Conservation (phyloP, 768 basidiomycete species). For the Lactifluus volemus region DNA sequence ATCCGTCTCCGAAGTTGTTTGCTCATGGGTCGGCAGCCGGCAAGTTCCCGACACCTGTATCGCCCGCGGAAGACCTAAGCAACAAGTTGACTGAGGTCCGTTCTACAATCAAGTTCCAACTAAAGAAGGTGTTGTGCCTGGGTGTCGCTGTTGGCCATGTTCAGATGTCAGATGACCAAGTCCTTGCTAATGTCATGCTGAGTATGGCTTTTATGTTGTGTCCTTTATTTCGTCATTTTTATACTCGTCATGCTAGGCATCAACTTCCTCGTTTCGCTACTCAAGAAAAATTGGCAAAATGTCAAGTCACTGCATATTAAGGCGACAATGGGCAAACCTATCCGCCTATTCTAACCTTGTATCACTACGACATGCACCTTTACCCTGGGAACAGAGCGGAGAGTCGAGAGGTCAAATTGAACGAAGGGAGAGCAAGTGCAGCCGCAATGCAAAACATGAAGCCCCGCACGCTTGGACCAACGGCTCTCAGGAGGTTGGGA, state of each 20-base stretch:
- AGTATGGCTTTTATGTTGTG: constrained; percentile 39
- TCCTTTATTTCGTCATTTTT: not conserved
- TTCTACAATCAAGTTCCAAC: constrained; percentile 99
- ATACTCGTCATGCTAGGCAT: constrained; percentile 48
- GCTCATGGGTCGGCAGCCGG: constrained; percentile 50
- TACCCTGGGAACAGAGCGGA: constrained; percentile 16
- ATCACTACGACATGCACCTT: not conserved
- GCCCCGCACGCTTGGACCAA: constrained; percentile 99
- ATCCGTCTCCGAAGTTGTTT: not conserved
- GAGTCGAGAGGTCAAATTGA: constrained; percentile 19
- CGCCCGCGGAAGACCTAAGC: constrained; percentile 80
- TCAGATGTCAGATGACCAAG: constrained; percentile 96
- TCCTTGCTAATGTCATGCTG: constrained; percentile 96
- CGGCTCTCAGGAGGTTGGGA: constrained; percentile 49
- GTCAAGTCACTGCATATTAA: constrained; percentile 98
- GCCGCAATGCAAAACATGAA: constrained; percentile 83
- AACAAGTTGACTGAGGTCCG: constrained; percentile 93
- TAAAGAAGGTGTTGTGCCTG: constrained; percentile 98
- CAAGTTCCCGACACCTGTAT: constrained; percentile 97
- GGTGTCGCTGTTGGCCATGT: constrained; percentile 98
- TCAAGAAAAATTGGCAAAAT: constrained; percentile 99
- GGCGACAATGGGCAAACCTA: constrained; percentile 97
- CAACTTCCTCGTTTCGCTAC: constrained; percentile 98
- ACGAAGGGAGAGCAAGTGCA: constrained; percentile 24
- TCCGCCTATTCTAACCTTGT: constrained; percentile 77